Evolutionary conservation across 1,284 basidiomycete genomes (phyloP).

Genomic region (Rhodofomes roseus): DNA sequence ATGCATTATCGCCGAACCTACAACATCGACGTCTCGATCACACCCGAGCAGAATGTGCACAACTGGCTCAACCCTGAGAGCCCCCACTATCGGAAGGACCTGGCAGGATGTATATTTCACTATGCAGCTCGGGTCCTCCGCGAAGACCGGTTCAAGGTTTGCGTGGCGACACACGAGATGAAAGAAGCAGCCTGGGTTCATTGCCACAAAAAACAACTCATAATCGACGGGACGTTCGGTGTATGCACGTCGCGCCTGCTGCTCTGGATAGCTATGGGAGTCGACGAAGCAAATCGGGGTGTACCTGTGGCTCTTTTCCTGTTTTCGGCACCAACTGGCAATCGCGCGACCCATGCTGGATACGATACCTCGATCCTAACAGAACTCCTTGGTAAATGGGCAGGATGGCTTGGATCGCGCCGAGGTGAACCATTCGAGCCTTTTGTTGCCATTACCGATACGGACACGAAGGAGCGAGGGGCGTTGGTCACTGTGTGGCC

Average conservation of each 20-base stretch:
- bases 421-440: slow-evolving; percentile 18
- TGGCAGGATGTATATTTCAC: slow-evolving; percentile 18
- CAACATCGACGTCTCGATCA: slow-evolving; percentile 18
- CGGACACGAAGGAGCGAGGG: slow-evolving; percentile 32
- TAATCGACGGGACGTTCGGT: slow-evolving; percentile 38
- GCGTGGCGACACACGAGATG: slow-evolving; percentile 32
- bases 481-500: slow-evolving; percentile 29
- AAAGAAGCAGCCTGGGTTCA: slow-evolving; percentile 31
- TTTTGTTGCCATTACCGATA: slow-evolving; percentile 34
- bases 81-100: background rate
- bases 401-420: too few species aligned
- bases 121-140: slow-evolving; percentile 17
- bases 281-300: slow-evolving; percentile 26
- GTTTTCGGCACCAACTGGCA: slow-evolving; percentile 29
- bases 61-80: slow-evolving; percentile 19
- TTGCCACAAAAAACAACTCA: slow-evolving; percentile 27
- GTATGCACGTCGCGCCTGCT: slow-evolving; percentile 29
- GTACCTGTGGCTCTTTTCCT: slow-evolving; percentile 16
- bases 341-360: background rate
- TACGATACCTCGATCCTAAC: too few species aligned
- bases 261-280: slow-evolving; percentile 33
- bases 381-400: too few species aligned
- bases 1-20: slow-evolving; percentile 10
- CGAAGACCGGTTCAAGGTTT: slow-evolving; percentile 24
- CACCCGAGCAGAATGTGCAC: slow-evolving; percentile 21